phyloP scores from a whole-genome alignment of 306 rosid species.

The Heteromeles arbutifolia region DNA sequence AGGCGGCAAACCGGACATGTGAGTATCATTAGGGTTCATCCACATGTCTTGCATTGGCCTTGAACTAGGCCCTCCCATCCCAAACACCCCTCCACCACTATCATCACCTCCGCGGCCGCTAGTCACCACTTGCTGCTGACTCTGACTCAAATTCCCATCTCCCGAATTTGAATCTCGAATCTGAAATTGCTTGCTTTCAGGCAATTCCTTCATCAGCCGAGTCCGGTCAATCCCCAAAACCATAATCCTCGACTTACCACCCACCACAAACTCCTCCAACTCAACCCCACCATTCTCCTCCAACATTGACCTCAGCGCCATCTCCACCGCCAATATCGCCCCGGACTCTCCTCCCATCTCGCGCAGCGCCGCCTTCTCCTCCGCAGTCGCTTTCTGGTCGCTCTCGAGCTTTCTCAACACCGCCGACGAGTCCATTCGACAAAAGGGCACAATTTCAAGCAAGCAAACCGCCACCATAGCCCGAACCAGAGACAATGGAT shows the following conservation, averaged over 20 bases:
- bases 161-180: constrained; percentile 37
- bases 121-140: constrained; percentile 28
- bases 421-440: constrained; percentile 79
- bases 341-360: constrained; percentile 86
- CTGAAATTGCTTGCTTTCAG: constrained; percentile 53
- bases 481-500: constrained; percentile 59
- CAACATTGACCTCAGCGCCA: constrained; percentile 88
- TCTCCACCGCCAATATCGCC: constrained; percentile 72
- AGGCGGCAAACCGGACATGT: constrained; percentile 47
- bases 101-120: constrained; percentile 22
- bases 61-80: constrained; percentile 48
- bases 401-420: constrained; percentile 79
- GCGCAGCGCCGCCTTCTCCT: constrained; percentile 64
- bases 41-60: constrained; percentile 70
- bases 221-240: constrained; percentile 69
- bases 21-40: constrained; percentile 66
- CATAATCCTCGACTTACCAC: constrained; percentile 84
- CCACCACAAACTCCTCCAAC: constrained; percentile 85
- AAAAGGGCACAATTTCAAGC: constrained; percentile 71
- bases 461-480: constrained; percentile 81
- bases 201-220: constrained; percentile 74
- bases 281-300: constrained; percentile 77
- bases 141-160: constrained; percentile 41
- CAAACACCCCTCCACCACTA: constrained; percentile 51
- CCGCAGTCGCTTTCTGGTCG: constrained; percentile 45